Evolutionary conservation across 768 basidiomycete species (phyloP), one percentile per base, ranked within the genome.

Genomic region (Agrocybe praecox): DNA sequence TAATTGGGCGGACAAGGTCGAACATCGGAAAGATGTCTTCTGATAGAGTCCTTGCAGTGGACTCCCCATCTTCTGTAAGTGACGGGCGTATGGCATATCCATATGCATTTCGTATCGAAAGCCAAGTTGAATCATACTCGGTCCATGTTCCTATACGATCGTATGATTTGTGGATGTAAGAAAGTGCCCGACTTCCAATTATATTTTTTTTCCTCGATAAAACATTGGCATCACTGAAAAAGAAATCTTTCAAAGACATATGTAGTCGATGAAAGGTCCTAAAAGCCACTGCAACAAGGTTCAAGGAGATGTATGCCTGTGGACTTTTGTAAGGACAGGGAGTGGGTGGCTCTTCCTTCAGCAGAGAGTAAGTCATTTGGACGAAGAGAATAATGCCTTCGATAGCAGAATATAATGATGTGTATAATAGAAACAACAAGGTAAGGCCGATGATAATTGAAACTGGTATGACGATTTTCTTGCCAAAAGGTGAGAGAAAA

Each of bases 261-360:
- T 40, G 17, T 11, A 21, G 15, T 36, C 11, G 7, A 40, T 23
- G 12, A 14, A n/a, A 40, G 19, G 34, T 34, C 12, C 36, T 36
- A 29, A 43, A 26, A 26, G 23, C 22, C 7, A 24, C 17, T 2
- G 51, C 40, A 12, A 23, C 44, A 15, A 53, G 17, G 29, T 46
- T 53, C 7, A 43, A 53, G 49, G 65, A 62, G 17, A 62, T 49
- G 56, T 63, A 70, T 5, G 67, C 60, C 45, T 65, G 65, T 1
- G 67, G 64, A 11, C 66, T 67, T 52, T 68, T 70, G 57, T 61
- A 67, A 11, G 67, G 65, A 45, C 67, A 68, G 40, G 58, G 65
- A 5, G 55, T 32, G n/a, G 57, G 53, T 17, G 46, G 18, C 9
- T 46, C 10, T 8, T 49, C 23, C 45, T 46, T 21, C 56, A 53